Percentiles rank a stretch among this genome's conserved stretches.
phyloP scores from a whole-genome alignment of 352 stramenopile genomes.

The Phytophthora megakarya region DNA sequence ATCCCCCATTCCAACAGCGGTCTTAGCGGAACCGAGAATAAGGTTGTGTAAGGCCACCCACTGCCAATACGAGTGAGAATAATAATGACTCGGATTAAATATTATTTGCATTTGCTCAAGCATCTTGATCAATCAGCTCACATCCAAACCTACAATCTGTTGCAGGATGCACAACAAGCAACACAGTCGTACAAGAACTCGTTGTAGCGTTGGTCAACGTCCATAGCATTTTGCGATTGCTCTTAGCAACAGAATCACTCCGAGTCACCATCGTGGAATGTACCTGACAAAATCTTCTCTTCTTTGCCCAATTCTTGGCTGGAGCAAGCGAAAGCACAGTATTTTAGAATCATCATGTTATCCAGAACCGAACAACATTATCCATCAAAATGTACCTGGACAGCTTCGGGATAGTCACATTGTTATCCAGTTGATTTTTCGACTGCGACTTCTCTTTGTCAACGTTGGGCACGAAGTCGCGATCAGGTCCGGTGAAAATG shows the following conservation, averaged over 20 bases:
- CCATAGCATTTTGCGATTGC: not conserved
- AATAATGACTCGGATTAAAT: not conserved
- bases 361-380: too few species aligned
- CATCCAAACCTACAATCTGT: not conserved
- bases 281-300: slow-evolving; percentile 67
- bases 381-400: slow-evolving; percentile 53
- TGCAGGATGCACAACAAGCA: not conserved
- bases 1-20: slow-evolving; percentile 14
- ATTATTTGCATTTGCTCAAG: slow-evolving; percentile 18
- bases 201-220: not conserved
- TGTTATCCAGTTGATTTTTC: slow-evolving; percentile 51
- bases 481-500: slow-evolving; percentile 41
- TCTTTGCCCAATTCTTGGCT: slow-evolving; percentile 63
- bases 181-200: not conserved
- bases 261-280: slow-evolving; percentile 69
- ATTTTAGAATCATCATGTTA: too few species aligned
- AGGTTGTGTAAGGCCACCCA: slow-evolving; percentile 19
- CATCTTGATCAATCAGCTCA: not conserved
- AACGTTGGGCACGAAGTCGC: slow-evolving; percentile 43
- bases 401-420: slow-evolving; percentile 43
- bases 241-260: slow-evolving; percentile 34
- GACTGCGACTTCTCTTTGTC: slow-evolving; percentile 43
- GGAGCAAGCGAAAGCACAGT: not conserved
- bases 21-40: slow-evolving; percentile 17
- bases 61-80: not conserved